Evolutionary conservation across 768 basidiomycete genomes (phyloP).

Genomic region (Coprinopsis sp.): DNA sequence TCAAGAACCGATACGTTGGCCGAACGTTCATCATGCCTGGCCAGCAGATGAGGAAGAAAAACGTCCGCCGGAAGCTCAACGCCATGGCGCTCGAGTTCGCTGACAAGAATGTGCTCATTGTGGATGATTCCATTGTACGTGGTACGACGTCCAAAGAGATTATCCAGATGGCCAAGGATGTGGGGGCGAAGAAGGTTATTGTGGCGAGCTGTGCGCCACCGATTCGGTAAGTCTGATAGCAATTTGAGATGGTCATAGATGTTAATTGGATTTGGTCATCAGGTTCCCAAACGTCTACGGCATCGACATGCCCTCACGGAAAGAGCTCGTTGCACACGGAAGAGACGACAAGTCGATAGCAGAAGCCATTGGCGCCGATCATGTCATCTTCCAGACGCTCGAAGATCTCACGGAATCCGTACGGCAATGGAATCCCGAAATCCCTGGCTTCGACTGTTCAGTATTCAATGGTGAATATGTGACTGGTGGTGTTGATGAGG

Average conservation of each 20-base stretch:
- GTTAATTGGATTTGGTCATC: neutral
- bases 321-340: constrained; percentile 84
- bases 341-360: constrained; percentile 72
- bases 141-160: constrained; percentile 99
- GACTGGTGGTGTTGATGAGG: constrained; percentile 86
- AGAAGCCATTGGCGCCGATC: constrained; percentile 83
- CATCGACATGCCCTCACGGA: constrained; percentile 98
- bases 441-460: constrained; percentile 87
- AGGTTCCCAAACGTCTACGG: constrained; percentile 96
- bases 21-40: constrained; percentile 99
- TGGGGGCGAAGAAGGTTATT: constrained; percentile 93
- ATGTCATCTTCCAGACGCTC: constrained; percentile 93
- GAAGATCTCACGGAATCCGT: constrained; percentile 85
- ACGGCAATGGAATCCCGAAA: constrained; percentile 72
- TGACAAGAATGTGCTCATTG: constrained; percentile 87
- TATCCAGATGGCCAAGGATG: constrained; percentile 98
- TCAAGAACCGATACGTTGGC: constrained; percentile 98
- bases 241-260: constrained; percentile 1
- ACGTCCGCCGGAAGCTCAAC: constrained; percentile 91
- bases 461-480: constrained; percentile 98
- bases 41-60: constrained; percentile 92
- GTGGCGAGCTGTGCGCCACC: constrained; percentile 97
- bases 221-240: constrained; percentile 58
- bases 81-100: constrained; percentile 98
- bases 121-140: constrained; percentile 98